These are phyloP conservation scores for Juncus inflexus DNA, from an alignment of 176 grass and related monocot genomes.

Conservation along the genomic window DNA sequence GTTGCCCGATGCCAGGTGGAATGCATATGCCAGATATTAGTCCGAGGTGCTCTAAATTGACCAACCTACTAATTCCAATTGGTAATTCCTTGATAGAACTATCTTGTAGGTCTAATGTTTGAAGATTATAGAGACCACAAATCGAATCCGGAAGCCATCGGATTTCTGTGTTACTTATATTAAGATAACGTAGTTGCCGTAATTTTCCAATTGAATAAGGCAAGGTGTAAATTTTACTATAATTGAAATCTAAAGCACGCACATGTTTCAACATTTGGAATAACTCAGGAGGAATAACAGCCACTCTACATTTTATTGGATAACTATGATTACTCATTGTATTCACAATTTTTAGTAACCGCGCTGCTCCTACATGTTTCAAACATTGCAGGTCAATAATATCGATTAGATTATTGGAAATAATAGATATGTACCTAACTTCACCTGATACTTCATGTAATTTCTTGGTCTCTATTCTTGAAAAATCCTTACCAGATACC, in stretches of 20 bases:
- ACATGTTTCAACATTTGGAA: conserved; percentile 11
- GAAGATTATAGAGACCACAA: too few relatives aligned
- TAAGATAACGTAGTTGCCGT: too few relatives aligned
- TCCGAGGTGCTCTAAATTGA: conserved; percentile 18
- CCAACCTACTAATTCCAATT: neutral
- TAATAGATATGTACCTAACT: neutral
- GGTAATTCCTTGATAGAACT: neutral
- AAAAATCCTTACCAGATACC: neutral
- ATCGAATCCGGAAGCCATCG: too few relatives aligned
- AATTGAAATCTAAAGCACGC: too few relatives aligned
- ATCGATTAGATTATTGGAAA: neutral
- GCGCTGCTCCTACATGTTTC: too few relatives aligned
- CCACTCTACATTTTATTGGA: neutral
- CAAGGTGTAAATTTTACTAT: too few relatives aligned
- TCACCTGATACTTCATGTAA: neutral
- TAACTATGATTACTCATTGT: neutral
- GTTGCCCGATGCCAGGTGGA: conserved; percentile 5
- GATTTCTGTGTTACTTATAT: too few relatives aligned
- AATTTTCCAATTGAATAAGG: too few relatives aligned
- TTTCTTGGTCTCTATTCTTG: neutral
- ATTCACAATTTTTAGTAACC: conserved; percentile 5
- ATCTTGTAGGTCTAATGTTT: neutral
- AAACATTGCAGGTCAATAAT: neutral
- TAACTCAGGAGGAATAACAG: neutral
- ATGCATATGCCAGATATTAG: neutral